Evolutionary conservation across 495 filamentous ascomycete genomes (phyloP), one percentile per base, ranked within the genome.

Genomic region (Aspergillus biplanus): DNA sequence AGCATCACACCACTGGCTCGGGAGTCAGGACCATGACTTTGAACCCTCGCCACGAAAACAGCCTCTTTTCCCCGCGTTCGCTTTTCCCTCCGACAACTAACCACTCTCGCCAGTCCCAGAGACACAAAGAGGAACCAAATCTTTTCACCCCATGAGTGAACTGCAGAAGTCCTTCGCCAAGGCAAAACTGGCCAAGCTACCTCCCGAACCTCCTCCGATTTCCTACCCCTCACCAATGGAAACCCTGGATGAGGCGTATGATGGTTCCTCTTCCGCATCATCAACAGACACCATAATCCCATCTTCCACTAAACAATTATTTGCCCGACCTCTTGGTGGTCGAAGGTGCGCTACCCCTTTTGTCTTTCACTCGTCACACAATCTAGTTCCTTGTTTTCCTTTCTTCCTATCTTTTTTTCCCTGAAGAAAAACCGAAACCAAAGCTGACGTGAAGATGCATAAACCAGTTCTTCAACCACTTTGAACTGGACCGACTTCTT

Each of bases 401-500:
- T 12, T 44, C 39, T 44, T 44, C 39, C n/a, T 15, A 44, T 13
- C 39, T 44, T 44, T 13, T 44, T 13, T 13, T 44, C 11, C 11
- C 3, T 11, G 3, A 12, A 4, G 39, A 44, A 15, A 44, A 44
- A 44, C n/a, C n/a, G 11, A 44, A 11, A 11, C 37, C 7, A 13
- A 13, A 31, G 59, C 58, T 71, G 63, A 71, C 52, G 33, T 64
- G 53, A 53, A 34, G 52, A 46, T 12, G 8, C 12, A 46, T 21
- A n/a, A 27, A 33, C 34, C 71, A 75, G 68, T 63, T 69, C 73
- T 47, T 11, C 71, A 73, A 64, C 74, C 65, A 70, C 83, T 35
- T 65, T 93, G n/a, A 81, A 85, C 60, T 99, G 95, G 95, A 90
- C 88, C 15, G 86, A 90, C 52, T 97, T 93, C 79, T 97, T 97